Evolutionary conservation across 495 filamentous ascomycete genomes (phyloP).

Genomic region (Immersiella caudata): DNA sequence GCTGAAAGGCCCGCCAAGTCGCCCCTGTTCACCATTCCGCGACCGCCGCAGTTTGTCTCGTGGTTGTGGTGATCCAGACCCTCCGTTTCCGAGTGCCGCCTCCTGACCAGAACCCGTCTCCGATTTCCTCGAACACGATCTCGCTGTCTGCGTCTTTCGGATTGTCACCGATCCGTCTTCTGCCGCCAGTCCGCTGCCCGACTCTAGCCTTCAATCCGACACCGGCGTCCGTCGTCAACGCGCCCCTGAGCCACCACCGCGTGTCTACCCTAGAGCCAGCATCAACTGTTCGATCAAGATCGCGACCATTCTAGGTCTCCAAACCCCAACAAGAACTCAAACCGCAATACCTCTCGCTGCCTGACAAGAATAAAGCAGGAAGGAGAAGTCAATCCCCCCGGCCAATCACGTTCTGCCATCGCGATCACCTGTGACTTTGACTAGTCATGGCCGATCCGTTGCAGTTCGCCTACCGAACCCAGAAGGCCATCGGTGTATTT

Average conservation of each 20-base stretch:
- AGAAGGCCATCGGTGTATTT: slow-evolving; percentile 92
- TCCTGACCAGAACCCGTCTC: slow-evolving; percentile 8
- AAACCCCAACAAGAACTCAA: slow-evolving; percentile 2
- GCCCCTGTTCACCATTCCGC: slow-evolving; percentile 11
- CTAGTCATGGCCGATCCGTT: slow-evolving; percentile 87
- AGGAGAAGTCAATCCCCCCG: slow-evolving; percentile 21
- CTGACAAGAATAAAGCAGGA: slow-evolving; percentile 26
- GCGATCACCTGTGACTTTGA: slow-evolving; percentile 69
- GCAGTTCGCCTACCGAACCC: slow-evolving; percentile 93
- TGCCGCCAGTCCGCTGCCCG: slow-evolving; percentile 1
- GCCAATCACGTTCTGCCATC: slow-evolving; percentile 29
- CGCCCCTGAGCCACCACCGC: slow-evolving; percentile 6
- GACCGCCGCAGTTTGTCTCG: neutral
- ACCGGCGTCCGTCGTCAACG: slow-evolving; percentile 15
- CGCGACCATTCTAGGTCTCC: slow-evolving; percentile 11
- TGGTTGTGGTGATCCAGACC: slow-evolving; percentile 17
- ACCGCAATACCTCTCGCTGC: slow-evolving; percentile 5
- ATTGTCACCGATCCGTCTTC: neutral
- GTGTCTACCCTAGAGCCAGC: slow-evolving; percentile 7
- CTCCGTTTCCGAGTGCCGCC: slow-evolving; percentile 14
- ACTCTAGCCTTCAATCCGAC: slow-evolving; percentile 8
- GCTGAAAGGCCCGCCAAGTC: slow-evolving; percentile 24
- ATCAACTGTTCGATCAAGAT: slow-evolving; percentile 4
- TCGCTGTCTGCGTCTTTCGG: neutral
- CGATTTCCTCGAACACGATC: slow-evolving; percentile 11